A percentile compares a stretch with the other conserved stretches of the same genome.
Evolutionary conservation across 78 protist genomes (phyloP).

Genomic region (Speleostelium caveatum): DNA sequence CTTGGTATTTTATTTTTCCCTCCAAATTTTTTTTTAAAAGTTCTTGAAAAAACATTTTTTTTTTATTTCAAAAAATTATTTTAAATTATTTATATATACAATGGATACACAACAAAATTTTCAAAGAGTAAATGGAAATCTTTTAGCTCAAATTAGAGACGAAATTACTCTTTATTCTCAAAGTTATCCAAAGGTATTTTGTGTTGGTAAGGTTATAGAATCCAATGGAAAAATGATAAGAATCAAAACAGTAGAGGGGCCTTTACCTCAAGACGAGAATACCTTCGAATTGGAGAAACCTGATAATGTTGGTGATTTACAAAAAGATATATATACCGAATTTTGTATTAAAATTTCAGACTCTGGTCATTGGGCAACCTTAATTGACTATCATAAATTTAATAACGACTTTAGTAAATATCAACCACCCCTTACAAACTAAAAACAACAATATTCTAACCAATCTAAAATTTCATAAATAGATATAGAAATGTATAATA

Average conservation of each 20-base stretch:
- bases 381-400: neutral
- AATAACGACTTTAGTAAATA: neutral
- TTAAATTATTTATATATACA: too few species aligned
- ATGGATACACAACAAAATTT: too few species aligned
- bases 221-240: neutral
- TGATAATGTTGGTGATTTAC: neutral
- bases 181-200: neutral
- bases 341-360: neutral
- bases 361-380: neutral
- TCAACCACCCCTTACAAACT: neutral
- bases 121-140: too few species aligned
- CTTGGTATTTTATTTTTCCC: too few species aligned
- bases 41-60: too few species aligned
- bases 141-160: too few species aligned
- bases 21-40: too few species aligned
- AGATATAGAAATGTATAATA: too few species aligned
- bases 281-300: neutral
- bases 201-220: neutral
- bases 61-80: too few species aligned
- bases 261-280: neutral
- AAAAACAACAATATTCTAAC: too few species aligned
- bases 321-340: neutral
- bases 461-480: neutral
- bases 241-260: neutral
- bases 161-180: too few species aligned